Conservation (phyloP, 2,329 filamentous ascomycete genomes). For the Alternaria conjuncta region DNA sequence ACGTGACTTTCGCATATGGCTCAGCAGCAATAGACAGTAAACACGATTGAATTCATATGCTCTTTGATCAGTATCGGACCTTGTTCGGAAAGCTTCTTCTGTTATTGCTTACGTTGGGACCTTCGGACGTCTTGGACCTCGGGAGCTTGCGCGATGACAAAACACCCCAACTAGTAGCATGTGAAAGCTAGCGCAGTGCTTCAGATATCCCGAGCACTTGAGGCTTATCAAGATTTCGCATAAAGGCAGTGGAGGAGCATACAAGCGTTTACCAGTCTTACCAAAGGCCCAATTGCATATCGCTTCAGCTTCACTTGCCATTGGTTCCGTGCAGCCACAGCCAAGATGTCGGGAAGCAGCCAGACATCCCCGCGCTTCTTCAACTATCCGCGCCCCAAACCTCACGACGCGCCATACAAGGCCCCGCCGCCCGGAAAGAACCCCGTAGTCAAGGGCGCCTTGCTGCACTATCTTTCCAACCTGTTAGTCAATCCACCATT, state of each 20-base stretch:
- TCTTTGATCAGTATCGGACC: background rate
- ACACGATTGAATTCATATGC: background rate
- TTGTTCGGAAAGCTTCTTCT: background rate
- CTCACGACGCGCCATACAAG: slow-evolving; percentile 42
- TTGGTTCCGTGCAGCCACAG: slow-evolving; percentile 1
- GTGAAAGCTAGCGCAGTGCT: background rate
- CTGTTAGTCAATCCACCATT: slow-evolving; percentile 56
- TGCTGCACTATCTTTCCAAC: slow-evolving; percentile 67
- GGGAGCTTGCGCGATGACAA: background rate
- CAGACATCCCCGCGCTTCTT: slow-evolving; percentile 31
- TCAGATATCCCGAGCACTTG: background rate
- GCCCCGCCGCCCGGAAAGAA: slow-evolving; percentile 59
- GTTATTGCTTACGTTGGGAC: background rate
- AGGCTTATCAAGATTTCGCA: background rate
- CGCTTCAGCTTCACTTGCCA: background rate
- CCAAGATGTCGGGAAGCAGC: slow-evolving; percentile 31
- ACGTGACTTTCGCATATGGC: background rate
- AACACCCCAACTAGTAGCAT: background rate
- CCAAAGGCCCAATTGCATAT: background rate
- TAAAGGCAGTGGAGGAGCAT: background rate
- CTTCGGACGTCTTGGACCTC: background rate
- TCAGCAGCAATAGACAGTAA: background rate
- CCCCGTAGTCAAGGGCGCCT: slow-evolving; percentile 70
- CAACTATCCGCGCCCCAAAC: slow-evolving; percentile 45
- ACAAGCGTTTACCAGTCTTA: background rate